Base-by-base conservation (phyloP, 768 basidiomycete species). In the Serendipita sp. region DNA sequence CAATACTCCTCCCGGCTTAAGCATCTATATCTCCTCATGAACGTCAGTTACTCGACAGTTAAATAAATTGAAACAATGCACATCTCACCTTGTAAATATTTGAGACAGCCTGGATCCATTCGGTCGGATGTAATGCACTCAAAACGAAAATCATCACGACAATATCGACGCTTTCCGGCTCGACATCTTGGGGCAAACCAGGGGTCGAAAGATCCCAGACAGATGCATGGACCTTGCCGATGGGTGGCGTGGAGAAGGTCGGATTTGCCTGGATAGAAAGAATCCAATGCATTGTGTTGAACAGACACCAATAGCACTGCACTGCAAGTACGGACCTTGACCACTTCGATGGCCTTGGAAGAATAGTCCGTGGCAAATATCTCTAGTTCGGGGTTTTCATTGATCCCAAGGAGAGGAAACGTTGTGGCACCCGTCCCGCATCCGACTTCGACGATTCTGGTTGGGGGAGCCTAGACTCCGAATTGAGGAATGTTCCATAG, bases 401-500 rank as follows among this genome's bases (percentile, higher is more conserved):
- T 98, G 33, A 81, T 73, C n/a, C 82, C 75, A 22, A 96, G 76
- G 1, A 99, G 76, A 0, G 96, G 96, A 69, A 93, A 96, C 0
- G 92, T 81, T 3, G 92, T 86, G 70, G 95, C 96, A n/a, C 96
- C 96, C 20, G 91, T 90, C 43, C 95, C 93, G 70, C 94, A 97
- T 24, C 96, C 96, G 28, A 97, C 81, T 72, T 99, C 96, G 48
- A 85, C 83, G 22, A 98, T 81, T 1, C 78, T 79, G 58, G 80
- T 76, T 0, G 81, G 3, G 62, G 62, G 20, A 64, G 63, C 30
- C 50, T 14, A 45, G 34, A 44, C 24, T 58, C 16, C 41, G 41
- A 34, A 45, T 33, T 11, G 61, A 61, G 3, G 34, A 5, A 17
- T 38, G 9, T 30, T 20, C 42, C 33, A 22, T 43, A 28, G 34